Percentiles rank a stretch among this genome's conserved stretches.
These are phyloP conservation scores for Nadsonia starkeyi-henricii DNA, from an alignment of 1,139 yeast species.

Conservation along the genomic window DNA sequence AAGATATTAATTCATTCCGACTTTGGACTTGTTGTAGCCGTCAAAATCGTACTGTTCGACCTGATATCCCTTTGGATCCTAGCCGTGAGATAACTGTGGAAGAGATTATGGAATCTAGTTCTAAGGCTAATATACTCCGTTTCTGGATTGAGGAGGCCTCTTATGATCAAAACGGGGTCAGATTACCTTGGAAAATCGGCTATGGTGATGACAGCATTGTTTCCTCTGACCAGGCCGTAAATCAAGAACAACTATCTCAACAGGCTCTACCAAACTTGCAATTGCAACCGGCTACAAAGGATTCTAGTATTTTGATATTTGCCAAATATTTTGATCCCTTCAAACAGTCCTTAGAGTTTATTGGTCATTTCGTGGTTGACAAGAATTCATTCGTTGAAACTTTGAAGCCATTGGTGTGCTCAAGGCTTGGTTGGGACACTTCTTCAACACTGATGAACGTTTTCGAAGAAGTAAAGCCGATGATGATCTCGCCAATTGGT, in stretches of 20 bases:
- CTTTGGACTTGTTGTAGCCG: conserved; percentile 58
- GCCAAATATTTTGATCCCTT: conserved; percentile 56
- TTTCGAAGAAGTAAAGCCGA: conserved; percentile 61
- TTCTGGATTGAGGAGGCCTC: conserved; percentile 21
- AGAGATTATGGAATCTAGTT: conserved; percentile 28
- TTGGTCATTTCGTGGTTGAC: conserved; percentile 48
- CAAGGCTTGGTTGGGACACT: conserved; percentile 33
- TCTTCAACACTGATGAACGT: conserved; percentile 30
- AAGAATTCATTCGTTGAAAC: conserved; percentile 34
- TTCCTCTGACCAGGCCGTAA: neutral
- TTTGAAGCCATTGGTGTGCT: conserved; percentile 31
- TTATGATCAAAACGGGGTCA: conserved; percentile 9
- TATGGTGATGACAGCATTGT: conserved; percentile 1
- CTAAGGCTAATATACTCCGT: conserved; percentile 9
- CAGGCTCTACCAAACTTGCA: neutral
- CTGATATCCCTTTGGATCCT: conserved; percentile 38
- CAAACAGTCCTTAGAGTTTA: conserved; percentile 42
- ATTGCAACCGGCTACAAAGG: neutral
- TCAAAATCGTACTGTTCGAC: conserved; percentile 59
- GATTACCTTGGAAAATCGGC: conserved; percentile 5
- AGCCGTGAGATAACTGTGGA: conserved; percentile 28
- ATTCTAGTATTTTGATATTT: conserved; percentile 36
- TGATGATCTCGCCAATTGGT: conserved; percentile 40
- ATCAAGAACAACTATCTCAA: neutral
- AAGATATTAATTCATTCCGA: conserved; percentile 30